Conservation (phyloP, 306 rosid genomes). For the Pachyrhizus erosus region DNA sequence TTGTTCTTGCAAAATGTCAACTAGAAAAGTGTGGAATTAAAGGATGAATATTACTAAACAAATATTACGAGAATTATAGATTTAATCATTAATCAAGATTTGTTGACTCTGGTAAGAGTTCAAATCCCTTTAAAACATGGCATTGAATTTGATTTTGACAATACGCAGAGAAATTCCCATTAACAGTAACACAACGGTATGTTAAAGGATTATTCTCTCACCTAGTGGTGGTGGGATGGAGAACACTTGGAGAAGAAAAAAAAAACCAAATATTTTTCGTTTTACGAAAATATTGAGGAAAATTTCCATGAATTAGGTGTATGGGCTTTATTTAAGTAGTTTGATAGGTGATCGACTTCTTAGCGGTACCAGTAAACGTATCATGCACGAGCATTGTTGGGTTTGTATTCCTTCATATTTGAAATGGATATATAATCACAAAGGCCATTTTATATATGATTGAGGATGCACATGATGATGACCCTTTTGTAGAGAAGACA, state of each 20-base stretch:
- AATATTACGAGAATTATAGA: neutral
- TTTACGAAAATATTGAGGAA: neutral
- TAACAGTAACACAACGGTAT: neutral
- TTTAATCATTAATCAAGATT: neutral
- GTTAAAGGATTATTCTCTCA: neutral
- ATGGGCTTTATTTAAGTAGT: neutral
- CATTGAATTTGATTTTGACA: neutral
- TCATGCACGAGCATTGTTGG: neutral
- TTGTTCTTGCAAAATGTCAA: no score
- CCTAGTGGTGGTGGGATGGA: neutral
- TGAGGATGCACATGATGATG: neutral
- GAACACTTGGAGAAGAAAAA: neutral
- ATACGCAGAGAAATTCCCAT: neutral
- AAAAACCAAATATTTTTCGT: neutral
- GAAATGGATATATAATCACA: neutral
- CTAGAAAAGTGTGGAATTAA: neutral
- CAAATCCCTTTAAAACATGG: neutral
- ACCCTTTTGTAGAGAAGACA: conserved; percentile 19
- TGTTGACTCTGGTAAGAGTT: neutral
- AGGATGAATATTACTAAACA: neutral
- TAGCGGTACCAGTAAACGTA: neutral
- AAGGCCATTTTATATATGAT: neutral
- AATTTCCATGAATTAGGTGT: neutral
- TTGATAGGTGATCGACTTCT: neutral
- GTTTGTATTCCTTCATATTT: neutral